phyloP scores from a whole-genome alignment of 2,329 filamentous ascomycete genomes.

The Aspergillus neoniger region DNA sequence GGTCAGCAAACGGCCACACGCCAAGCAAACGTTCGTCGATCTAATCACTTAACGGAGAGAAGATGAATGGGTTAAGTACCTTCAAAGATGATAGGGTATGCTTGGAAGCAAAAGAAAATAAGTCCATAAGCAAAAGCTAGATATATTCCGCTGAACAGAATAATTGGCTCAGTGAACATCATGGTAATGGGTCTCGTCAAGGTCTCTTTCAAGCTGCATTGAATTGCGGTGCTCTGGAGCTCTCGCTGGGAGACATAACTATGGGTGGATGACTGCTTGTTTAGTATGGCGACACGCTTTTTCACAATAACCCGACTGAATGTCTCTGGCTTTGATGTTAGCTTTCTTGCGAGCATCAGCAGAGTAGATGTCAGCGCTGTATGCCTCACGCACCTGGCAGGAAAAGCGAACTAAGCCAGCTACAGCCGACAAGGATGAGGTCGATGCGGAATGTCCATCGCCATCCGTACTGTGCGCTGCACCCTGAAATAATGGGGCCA shows the following conservation, averaged over 20 bases:
- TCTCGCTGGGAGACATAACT: slow-evolving; percentile 62
- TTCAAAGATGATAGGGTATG: slow-evolving; percentile 71
- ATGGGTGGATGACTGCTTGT: slow-evolving; percentile 51
- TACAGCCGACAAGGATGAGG: slow-evolving; percentile 63
- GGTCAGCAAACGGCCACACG: not conserved
- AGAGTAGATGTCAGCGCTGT: not conserved
- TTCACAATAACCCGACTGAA: slow-evolving; percentile 61
- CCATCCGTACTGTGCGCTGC: slow-evolving; percentile 44
- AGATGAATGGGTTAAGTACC: slow-evolving; percentile 15
- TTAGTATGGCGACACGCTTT: slow-evolving; percentile 58
- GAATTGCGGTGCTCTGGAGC: slow-evolving; percentile 48
- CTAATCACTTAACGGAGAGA: rapidly evolving
- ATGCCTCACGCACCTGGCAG: slow-evolving; percentile 49
- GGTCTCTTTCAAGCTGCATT: slow-evolving; percentile 63
- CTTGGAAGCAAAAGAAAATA: slow-evolving; percentile 75
- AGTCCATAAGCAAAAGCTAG: slow-evolving; percentile 69
- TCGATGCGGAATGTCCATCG: slow-evolving; percentile 58
- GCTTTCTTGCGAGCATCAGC: not conserved
- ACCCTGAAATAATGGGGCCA: slow-evolving; percentile 50
- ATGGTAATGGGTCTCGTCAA: slow-evolving; percentile 72
- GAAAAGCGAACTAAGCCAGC: slow-evolving; percentile 61
- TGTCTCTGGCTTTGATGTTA: slow-evolving; percentile 50
- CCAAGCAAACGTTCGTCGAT: not conserved
- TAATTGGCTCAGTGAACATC: slow-evolving; percentile 71
- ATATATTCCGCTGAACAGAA: slow-evolving; percentile 69